Evolutionary conservation across 208 protist genomes (phyloP), one percentile per base, ranked within the genome.

Genomic region (Wallacemonas rigidus): DNA sequence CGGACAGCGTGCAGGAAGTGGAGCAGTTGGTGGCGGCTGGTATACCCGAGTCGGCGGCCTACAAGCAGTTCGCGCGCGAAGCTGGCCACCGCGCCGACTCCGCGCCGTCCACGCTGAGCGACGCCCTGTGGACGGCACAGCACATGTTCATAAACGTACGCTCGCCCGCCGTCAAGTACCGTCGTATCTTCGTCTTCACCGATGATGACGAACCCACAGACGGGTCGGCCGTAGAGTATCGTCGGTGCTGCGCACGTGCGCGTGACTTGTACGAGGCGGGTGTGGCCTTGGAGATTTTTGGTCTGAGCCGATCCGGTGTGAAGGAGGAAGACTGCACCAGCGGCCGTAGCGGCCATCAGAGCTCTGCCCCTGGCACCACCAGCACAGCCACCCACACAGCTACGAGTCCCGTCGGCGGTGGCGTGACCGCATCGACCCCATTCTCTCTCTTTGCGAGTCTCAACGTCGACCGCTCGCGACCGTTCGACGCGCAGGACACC

Each of bases 131-230:
- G 80, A 82, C 79, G 7, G 78, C 85, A 36, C 86, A 91, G 73
- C 77, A 91, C 67, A 85, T 95, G 79, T 87, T 97, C 51, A 40
- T 81, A 1, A 64, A 55, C 26, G 36, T 87, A 14, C 71, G 58
- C 26, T 51, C 53, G 3, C 55, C 62, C 5, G 51, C 48, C 17
- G 70, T 91, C 40, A 77, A 69, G 40, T 80, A 85, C 69, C 77
- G 84, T 39, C 86, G 89, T 17, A 76, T 97, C 17, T 93, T 96
- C 63, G 68, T 96, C 58, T 97, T 97, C 69, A 97, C 93, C 45
- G 84, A 95, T 57, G 75, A 93, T 61, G 87, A 91, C 62, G 69
- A 92, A 67, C 93, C 93, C 36, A 87, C 78, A 36, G 35, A 61
- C 2, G 83, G 80, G 35, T 67, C 82, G 61, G n/a, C 50, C 3